Evolutionary conservation across 768 basidiomycete species (phyloP).

Genomic region (Dioszegia crocea): DNA sequence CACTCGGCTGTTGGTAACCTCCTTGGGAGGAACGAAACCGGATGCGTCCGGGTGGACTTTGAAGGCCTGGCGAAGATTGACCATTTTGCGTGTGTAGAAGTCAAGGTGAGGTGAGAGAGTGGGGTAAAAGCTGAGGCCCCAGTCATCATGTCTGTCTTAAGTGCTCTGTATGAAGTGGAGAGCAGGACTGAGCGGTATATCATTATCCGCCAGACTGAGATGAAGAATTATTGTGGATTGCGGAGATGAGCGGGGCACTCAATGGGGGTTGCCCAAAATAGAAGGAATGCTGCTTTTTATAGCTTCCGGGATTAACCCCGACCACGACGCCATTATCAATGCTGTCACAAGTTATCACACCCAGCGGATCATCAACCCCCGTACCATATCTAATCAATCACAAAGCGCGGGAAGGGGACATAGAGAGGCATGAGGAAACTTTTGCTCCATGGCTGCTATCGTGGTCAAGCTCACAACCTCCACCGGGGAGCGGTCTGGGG

Average conservation of each 20-base stretch:
- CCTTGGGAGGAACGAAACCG: constrained; percentile 1
- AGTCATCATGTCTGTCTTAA: not conserved
- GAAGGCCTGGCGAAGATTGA: constrained; percentile 7
- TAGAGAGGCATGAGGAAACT: no score
- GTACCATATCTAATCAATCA: no score
- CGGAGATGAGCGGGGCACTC: not conserved
- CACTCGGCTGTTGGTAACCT: not conserved
- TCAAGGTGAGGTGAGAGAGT: not conserved
- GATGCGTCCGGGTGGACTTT: not conserved
- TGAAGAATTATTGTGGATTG: not conserved
- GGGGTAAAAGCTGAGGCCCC: not conserved
- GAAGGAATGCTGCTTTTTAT: not conserved
- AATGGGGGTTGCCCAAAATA: not conserved
- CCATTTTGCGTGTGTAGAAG: not conserved
- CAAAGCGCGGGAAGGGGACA: no score
- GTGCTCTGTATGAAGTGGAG: not conserved
- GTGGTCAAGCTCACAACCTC: no score
- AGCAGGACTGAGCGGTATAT: not conserved
- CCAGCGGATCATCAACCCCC: no score
- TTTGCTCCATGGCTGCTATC: no score
- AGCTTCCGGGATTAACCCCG: no score
- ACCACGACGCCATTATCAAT: no score
- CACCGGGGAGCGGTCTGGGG: no score
- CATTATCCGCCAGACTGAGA: not conserved
- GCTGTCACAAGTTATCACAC: no score